Base-by-base conservation (phyloP, 2,329 filamentous ascomycete genomes). In the Apiospora sp. region DNA sequence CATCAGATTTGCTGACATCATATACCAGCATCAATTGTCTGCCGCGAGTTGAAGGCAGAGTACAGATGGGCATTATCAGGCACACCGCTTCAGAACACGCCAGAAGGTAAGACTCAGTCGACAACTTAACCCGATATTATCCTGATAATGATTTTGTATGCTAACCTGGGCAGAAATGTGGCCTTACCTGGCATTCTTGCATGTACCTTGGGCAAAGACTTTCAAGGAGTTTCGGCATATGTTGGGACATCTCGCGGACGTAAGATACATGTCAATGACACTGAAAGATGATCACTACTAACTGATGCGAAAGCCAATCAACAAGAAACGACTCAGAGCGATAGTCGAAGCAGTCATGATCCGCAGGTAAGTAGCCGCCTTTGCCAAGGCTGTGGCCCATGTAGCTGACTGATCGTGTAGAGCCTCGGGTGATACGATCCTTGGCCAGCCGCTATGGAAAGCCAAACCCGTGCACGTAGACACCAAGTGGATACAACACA, bases 41-140 rank as follows among this genome's bases (percentile, higher is more conserved):
- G 71, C 27, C 51, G 68, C 13, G 19, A 58, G 1, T 2, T 72
- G 22, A 34, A 67, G 1, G 54, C 68, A 2, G 30, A 43, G 12
- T 24, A 70, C 34, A 43, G 71, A 30, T 72, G 71, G 71, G 49
- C 30, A 3, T 3, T 72, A 44, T 43, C 71, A 5, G 71, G 68
- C 2, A 72, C 71, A 30, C 71, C 71, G 8, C 7, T 70, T n/a
- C 67, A 61, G 7, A 72, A 72, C 14, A 13, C 19, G 1, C 54
- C 19, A 19, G 6, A 2, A 34, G 61, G n/a, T 44, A 68, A 24
- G 58, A 24, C 37, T 30, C 22, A 7, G 5, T 7, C n/a, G n/a
- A n/a, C n/a, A n/a, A n/a, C n/a, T n/a, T n/a, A n/a, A n/a, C n/a
- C n/a, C n/a, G n/a, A n/a, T n/a, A n/a, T n/a, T n/a, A n/a, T n/a